Conservation (phyloP, 2,329 filamentous ascomycete genomes). For the Teratosphaeriaceae sp. region DNA sequence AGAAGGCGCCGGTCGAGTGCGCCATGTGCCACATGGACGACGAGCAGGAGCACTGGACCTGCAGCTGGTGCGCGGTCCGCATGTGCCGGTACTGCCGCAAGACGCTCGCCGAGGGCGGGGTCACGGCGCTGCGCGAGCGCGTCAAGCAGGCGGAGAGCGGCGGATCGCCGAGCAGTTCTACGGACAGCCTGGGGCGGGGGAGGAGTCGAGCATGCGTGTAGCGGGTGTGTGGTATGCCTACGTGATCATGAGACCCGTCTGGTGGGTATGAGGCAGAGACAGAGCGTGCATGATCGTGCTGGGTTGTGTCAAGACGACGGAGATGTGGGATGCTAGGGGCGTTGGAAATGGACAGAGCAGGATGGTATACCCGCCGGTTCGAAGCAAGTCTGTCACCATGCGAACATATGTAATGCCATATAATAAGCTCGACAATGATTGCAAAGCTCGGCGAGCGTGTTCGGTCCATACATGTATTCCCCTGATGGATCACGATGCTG, state of each 20-base stretch:
- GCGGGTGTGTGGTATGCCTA: not conserved
- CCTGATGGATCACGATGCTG: no score
- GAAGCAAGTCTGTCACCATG: not conserved
- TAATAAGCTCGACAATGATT: not conserved
- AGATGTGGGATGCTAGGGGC: not conserved
- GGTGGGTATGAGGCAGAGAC: no score
- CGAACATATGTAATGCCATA: not conserved
- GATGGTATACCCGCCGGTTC: not conserved
- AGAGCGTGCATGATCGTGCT: not conserved
- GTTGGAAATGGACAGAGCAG: not conserved
- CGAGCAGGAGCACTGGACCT: conserved; percentile 24
- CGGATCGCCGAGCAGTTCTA: conserved; percentile 1
- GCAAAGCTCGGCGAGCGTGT: no score
- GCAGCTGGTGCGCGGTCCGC: conserved; percentile 26
- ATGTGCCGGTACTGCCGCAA: conserved; percentile 25
- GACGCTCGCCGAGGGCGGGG: conserved; percentile 17
- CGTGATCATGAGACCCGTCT: no score
- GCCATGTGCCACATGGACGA: conserved; percentile 29
- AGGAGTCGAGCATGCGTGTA: conserved; percentile 25
- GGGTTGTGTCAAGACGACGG: not conserved
- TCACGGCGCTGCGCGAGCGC: conserved; percentile 17
- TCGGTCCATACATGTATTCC: no score
- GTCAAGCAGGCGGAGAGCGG: conserved; percentile 13
- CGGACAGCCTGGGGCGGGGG: conserved; percentile 1
- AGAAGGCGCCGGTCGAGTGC: conserved; percentile 28